Evolutionary conservation across 495 filamentous ascomycete species (phyloP).

Genomic region (Jackrogersella minutella): DNA sequence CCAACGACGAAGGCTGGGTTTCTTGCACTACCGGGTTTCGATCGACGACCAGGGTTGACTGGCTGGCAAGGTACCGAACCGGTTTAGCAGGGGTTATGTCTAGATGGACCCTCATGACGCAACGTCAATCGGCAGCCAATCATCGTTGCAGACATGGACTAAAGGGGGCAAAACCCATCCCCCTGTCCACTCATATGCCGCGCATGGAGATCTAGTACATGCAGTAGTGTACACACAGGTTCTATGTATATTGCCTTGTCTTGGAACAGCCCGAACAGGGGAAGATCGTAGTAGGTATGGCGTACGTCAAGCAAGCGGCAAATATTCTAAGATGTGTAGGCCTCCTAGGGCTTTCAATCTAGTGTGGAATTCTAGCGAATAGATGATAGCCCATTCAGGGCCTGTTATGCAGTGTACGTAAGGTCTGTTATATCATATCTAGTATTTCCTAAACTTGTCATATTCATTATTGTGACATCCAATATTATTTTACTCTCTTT

Average conservation of each 20-base stretch:
- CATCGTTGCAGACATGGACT: conserved; percentile 29
- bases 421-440: background rate
- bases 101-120: conserved; percentile 36
- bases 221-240: conserved; percentile 1
- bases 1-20: conserved; percentile 2
- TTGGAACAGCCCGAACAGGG: conserved; percentile 5
- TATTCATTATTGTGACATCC: background rate
- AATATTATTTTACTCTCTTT: background rate
- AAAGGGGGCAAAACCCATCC: conserved; percentile 41
- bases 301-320: conserved; percentile 29
- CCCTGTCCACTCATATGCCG: conserved; percentile 17
- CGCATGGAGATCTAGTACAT: background rate
- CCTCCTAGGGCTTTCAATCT: background rate
- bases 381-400: background rate
- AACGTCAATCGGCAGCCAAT: conserved; percentile 32
- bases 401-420: conserved; percentile 2
- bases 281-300: conserved; percentile 5
- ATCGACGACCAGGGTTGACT: conserved; percentile 19
- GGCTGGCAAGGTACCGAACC: conserved; percentile 29
- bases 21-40: background rate
- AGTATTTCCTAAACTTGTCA: background rate
- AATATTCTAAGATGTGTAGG: conserved; percentile 17
- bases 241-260: conserved; percentile 10
- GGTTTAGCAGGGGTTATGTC: conserved; percentile 30
- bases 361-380: conserved; percentile 8